These are phyloP conservation scores for Stereocaulon alpinum DNA, from an alignment of 495 filamentous ascomycete species.

Conservation along the genomic window DNA sequence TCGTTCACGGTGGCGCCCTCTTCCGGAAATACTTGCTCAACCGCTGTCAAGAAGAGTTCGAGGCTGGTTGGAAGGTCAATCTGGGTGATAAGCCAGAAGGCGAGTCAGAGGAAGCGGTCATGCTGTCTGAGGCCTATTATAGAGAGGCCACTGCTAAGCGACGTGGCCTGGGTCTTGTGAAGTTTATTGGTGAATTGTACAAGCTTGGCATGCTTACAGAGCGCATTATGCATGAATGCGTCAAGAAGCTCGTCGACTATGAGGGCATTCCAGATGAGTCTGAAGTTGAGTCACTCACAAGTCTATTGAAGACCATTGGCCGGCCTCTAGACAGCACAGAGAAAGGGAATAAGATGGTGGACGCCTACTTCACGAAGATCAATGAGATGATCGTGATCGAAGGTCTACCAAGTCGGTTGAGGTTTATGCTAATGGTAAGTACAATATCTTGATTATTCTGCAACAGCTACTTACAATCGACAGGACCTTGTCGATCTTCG, in stretches of 20 bases:
- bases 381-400: slow-evolving; percentile 63
- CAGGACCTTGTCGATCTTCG: slow-evolving; percentile 82
- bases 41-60: slow-evolving; percentile 97
- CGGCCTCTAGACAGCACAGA: slow-evolving; percentile 70
- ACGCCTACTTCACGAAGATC: slow-evolving; percentile 88
- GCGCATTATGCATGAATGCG: slow-evolving; percentile 99
- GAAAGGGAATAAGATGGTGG: slow-evolving; percentile 73
- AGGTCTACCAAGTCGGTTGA: slow-evolving; percentile 72
- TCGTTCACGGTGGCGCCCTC: slow-evolving; percentile 82
- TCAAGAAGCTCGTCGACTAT: slow-evolving; percentile 92
- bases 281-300: slow-evolving; percentile 88
- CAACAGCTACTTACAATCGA: slow-evolving; percentile 4
- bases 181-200: slow-evolving; percentile 99
- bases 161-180: slow-evolving; percentile 91
- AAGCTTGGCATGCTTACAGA: slow-evolving; percentile 97
- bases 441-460: not conserved
- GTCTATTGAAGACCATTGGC: slow-evolving; percentile 86
- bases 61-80: slow-evolving; percentile 93
- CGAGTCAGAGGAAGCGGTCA: slow-evolving; percentile 55
- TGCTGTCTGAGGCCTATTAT: slow-evolving; percentile 97
- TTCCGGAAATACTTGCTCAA: slow-evolving; percentile 99
- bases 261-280: slow-evolving; percentile 88
- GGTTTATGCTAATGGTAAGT: slow-evolving; percentile 84
- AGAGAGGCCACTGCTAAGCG: slow-evolving; percentile 90
- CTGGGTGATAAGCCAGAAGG: slow-evolving; percentile 75